phyloP scores from a whole-genome alignment of 345 rosid species.

The Physaria fendleri region DNA sequence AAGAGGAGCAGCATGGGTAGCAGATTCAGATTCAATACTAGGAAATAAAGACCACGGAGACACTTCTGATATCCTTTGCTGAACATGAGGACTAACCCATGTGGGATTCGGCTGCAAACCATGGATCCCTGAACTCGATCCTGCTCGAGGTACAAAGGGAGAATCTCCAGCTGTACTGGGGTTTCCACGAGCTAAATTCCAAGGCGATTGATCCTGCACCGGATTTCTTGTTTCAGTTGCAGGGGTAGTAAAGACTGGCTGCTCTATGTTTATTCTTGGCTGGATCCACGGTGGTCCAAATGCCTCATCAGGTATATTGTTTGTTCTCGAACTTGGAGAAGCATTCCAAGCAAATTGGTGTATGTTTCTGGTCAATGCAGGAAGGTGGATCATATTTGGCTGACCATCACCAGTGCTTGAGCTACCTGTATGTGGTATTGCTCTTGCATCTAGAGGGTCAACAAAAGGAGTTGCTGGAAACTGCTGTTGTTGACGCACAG shows the following conservation, averaged over 20 bases:
- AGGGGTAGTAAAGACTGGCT: slow-evolving; percentile 45
- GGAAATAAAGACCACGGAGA: slow-evolving; percentile 76
- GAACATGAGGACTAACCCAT: slow-evolving; percentile 46
- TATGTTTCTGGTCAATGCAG: slow-evolving; percentile 40
- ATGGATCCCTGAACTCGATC: slow-evolving; percentile 49
- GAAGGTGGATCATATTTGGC: slow-evolving; percentile 36
- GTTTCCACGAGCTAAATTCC: slow-evolving; percentile 55
- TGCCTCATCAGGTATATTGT: slow-evolving; percentile 40
- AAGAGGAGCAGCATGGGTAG: slow-evolving; percentile 45
- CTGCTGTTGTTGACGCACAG: slow-evolving; percentile 38
- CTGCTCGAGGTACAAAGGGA: slow-evolving; percentile 38
- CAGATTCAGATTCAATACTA: slow-evolving; percentile 44
- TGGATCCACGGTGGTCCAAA: slow-evolving; percentile 39
- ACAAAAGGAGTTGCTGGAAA: slow-evolving; percentile 24
- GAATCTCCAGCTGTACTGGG: slow-evolving; percentile 34
- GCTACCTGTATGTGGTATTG: slow-evolving; percentile 25
- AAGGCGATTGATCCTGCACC: slow-evolving; percentile 51
- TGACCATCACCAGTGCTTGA: slow-evolving; percentile 37
- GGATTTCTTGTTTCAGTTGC: slow-evolving; percentile 48
- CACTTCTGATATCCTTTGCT: slow-evolving; percentile 45
- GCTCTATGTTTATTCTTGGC: slow-evolving; percentile 45
- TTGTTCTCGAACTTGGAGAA: slow-evolving; percentile 45
- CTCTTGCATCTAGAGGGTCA: slow-evolving; percentile 46
- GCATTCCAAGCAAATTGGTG: slow-evolving; percentile 54
- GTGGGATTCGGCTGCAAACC: slow-evolving; percentile 36